Evolutionary conservation across 768 basidiomycete species (phyloP).

Genomic region (Auricularia auricula-judae): DNA sequence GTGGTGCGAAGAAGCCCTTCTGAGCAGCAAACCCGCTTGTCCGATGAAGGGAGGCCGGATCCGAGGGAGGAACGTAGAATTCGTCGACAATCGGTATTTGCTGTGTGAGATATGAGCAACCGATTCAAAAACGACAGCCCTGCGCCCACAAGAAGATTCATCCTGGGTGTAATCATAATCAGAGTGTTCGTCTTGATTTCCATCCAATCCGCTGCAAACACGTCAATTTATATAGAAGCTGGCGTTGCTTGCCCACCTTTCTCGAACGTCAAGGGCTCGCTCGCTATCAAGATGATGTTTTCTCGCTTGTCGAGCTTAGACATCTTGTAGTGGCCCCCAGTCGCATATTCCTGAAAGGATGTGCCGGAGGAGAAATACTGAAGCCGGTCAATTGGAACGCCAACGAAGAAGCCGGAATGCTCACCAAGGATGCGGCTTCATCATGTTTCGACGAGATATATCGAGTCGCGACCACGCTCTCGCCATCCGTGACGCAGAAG

Average conservation of each 20-base stretch:
- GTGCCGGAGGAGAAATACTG: conserved; percentile 96
- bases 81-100: conserved; percentile 93
- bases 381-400: background rate
- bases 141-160: conserved; percentile 24
- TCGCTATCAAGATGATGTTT: conserved; percentile 89
- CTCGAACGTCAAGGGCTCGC: conserved; percentile 95
- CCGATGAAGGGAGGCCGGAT: conserved; percentile 57
- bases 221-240: background rate
- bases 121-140: background rate
- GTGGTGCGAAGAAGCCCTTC: conserved; percentile 71
- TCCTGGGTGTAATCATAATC: conserved; percentile 90
- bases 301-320: conserved; percentile 91
- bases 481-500: conserved; percentile 93
- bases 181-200: conserved; percentile 95
- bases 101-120: conserved; percentile 47
- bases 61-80: conserved; percentile 81
- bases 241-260: conserved; percentile 40
- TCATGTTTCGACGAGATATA: conserved; percentile 89
- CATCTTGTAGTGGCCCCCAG: conserved; percentile 91
- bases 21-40: conserved; percentile 76
- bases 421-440: conserved; percentile 82
- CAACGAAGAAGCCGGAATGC: conserved; percentile 12
- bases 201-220: conserved; percentile 82
- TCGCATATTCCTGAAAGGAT: conserved; percentile 79
- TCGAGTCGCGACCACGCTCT: conserved; percentile 85